These are phyloP conservation scores for Cyclotella baltica DNA, from an alignment of 108 stramenopile species.

Conservation along the genomic window DNA sequence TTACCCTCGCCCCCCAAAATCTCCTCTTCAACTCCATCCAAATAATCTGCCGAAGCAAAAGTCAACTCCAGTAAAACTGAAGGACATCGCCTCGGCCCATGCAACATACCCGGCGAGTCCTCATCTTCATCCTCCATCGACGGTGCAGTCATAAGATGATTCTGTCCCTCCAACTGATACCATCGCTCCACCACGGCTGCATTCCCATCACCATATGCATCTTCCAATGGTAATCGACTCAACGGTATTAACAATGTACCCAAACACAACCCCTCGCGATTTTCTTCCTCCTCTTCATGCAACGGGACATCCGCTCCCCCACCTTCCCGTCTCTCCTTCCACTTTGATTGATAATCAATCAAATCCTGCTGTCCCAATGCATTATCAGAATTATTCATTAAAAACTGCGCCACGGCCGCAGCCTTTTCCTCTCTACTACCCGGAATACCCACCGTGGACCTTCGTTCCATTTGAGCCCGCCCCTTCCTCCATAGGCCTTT, in stretches of 20 bases:
- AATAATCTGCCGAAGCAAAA: constrained; percentile 54
- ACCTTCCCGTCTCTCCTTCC: constrained; percentile 6
- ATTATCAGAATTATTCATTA: constrained; percentile 26
- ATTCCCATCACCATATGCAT: constrained; percentile 35
- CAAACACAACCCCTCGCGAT: constrained; percentile 58
- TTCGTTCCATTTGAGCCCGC: constrained; percentile 31
- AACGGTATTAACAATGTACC: constrained; percentile 76
- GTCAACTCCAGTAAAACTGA: constrained; percentile 81
- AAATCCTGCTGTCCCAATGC: constrained; percentile 23
- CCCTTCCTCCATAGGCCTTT: constrained; percentile 56
- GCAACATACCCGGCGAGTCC: constrained; percentile 21
- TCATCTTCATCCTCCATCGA: background rate
- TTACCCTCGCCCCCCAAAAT: constrained; percentile 40
- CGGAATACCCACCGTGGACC: constrained; percentile 11
- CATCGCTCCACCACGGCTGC: constrained; percentile 73
- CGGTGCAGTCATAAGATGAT: background rate
- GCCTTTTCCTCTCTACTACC: constrained; percentile 39
- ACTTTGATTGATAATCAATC: constrained; percentile 29
- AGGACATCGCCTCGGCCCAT: constrained; percentile 64
- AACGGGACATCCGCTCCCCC: background rate
- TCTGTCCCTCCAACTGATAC: constrained; percentile 65
- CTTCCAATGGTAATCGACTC: constrained; percentile 64
- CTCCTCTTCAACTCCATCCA: constrained; percentile 79
- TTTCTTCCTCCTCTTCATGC: background rate
- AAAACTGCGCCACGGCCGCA: constrained; percentile 55